Conservation (phyloP, 495 filamentous ascomycete species). For the Penicilliopsis zonata region DNA sequence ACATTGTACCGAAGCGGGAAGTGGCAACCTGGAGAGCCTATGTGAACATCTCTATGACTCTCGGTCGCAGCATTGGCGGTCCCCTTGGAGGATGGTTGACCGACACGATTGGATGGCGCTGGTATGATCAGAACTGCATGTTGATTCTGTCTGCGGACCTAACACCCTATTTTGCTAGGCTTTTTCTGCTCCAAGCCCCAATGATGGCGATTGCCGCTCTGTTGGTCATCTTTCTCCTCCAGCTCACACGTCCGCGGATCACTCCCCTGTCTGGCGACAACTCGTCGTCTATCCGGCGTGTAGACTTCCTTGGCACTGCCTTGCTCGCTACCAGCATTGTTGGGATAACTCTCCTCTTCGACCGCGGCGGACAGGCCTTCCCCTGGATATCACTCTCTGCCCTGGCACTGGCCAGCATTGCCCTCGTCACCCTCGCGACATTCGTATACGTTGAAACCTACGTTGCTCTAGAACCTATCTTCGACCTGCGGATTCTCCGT, state of each 20-base stretch:
- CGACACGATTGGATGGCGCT: slow-evolving; percentile 57
- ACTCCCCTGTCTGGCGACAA: neutral
- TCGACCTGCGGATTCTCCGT: slow-evolving; percentile 45
- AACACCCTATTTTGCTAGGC: slow-evolving; percentile 34
- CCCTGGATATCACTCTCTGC: slow-evolving; percentile 40
- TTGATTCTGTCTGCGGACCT: neutral
- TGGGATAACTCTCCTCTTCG: slow-evolving; percentile 40
- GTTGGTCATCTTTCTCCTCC: slow-evolving; percentile 34
- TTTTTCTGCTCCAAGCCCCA: slow-evolving; percentile 49
- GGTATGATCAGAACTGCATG: slow-evolving; percentile 20
- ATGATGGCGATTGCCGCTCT: slow-evolving; percentile 36
- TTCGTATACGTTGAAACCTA: slow-evolving; percentile 40
- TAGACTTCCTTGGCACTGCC: slow-evolving; percentile 47
- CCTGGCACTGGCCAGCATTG: slow-evolving; percentile 6
- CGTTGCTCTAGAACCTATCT: slow-evolving; percentile 45
- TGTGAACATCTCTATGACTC: slow-evolving; percentile 51
- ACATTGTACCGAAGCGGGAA: slow-evolving; percentile 55
- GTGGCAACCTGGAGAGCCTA: slow-evolving; percentile 54
- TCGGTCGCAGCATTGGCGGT: slow-evolving; percentile 52
- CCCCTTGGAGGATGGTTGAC: slow-evolving; percentile 52
- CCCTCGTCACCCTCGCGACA: slow-evolving; percentile 28
- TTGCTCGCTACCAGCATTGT: slow-evolving; percentile 37
- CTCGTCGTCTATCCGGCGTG: slow-evolving; percentile 18
- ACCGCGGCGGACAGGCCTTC: slow-evolving; percentile 45
- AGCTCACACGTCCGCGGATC: slow-evolving; percentile 21